Base-by-base conservation (phyloP, 805 yeast genomes). In the Danielia oregonensis region DNA sequence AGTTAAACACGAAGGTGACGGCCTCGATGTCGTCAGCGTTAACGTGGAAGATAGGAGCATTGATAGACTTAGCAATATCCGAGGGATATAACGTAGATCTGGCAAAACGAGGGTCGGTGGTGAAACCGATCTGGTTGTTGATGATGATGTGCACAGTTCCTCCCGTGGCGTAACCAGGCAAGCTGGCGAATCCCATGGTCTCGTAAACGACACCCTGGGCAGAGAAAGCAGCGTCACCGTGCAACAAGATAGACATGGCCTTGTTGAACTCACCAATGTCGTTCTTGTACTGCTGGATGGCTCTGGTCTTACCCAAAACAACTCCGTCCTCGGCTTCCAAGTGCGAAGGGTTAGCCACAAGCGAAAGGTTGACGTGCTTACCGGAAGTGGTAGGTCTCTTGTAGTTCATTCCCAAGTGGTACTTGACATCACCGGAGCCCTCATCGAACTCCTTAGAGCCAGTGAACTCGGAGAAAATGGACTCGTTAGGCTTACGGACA, bases 131-230 rank as follows among this genome's bases (percentile, higher is more conserved):
- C 77, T 93, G 99, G 72, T 93, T 93, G 70, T 93, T 93, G 46
- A 93, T 88, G 56, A 93, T 89, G 48, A 93, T 78, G 68, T 93
- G 98, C 49, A 93, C 74, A 33, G 97, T 88, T 74, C 99, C 99
- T 72, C 99, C 99, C 31, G 97, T 89, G 33, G 96, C 78, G 72
- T 86, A 93, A 50, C 93, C 96, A 49, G 96, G 96, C 58, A 93
- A 76, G 53, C 79, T 78, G 52, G 86, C 77, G 69, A 93, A 84
- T 39, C 97, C 97, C 85, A 91, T 81, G 35, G 98, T 91, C 72
- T 93, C 99, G 68, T 93, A 93, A 39, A 93, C 97, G 37, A 93
- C 94, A 80, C 99, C 99, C 71, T 93, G 98, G 46, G 85, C 98
- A 29, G 97, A 89, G 60, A 93, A 89, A 24, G 98, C 98, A 39